Evolutionary conservation across 352 stramenopile genomes (phyloP), one percentile per base, ranked within the genome.

Genomic region (Blastocystis sp.): DNA sequence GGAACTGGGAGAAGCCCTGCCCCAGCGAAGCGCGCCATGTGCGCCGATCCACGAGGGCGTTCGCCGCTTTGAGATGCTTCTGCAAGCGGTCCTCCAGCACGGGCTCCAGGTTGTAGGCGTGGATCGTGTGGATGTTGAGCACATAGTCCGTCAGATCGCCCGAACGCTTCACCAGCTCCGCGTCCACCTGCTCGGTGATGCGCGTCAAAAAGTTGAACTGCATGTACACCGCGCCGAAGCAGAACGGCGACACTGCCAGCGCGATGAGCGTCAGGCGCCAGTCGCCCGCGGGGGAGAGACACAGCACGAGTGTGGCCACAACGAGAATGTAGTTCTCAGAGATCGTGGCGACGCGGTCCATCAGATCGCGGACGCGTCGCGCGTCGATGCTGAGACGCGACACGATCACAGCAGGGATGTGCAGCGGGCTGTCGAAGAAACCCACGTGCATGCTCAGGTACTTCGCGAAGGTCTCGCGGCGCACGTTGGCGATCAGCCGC

Each of bases 281-380:
- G 24, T 87, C 60, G n/a, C 69, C 69, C 28, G 28, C 28, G 17
- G 69, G 69, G n/a, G 38, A 28, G 43, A 79, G 63, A n/a, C 69
- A 79, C 34, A 79, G 9, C 2, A 63, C 11, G 3, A 79, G 42
- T 11, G 38, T 63, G 1, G 60, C 17, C 2, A 63, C 17, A 17
- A 63, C 69, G 10, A 79, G 69, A 2, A 79, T 38, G n/a, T 17
- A 79, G 69, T 79, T 79, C 43, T 79, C 69, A 7, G 60, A 43
- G 3, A 79, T 38, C 17, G 69, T 42, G 3, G 17, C 43, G 11
- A 79, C 1, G 57, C 69, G 34, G 40, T 79, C 69, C 2, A 79
- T 64, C 38, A 79, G 34, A 74, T 87, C 76, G 42, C 76, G 76
- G 43, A 87, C 42, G 48, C 48, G 48, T 0, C 48, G 48, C 48